Evolutionary conservation across 176 grass and related monocot species (phyloP).

Genomic region (Musa acuminata): DNA sequence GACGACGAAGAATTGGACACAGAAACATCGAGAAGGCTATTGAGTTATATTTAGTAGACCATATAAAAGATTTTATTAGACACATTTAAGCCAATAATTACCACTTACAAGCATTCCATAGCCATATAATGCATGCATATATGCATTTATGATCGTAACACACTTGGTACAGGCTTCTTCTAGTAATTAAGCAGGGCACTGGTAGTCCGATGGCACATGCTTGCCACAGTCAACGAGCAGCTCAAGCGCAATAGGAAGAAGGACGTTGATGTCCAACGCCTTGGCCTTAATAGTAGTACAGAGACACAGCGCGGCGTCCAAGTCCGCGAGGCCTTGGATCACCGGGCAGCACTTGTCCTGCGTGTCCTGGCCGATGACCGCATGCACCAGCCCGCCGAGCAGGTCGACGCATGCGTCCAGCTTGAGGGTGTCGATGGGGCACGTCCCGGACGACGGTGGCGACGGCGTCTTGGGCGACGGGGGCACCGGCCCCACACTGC

Average conservation of each 20-base stretch:
- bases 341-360: slow-evolving; percentile 1
- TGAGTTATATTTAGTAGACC: too few relatives aligned
- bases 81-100: background rate
- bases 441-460: background rate
- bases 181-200: too few relatives aligned
- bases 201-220: too few relatives aligned
- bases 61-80: too few relatives aligned
- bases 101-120: too few relatives aligned
- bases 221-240: slow-evolving; percentile 5
- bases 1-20: too few relatives aligned
- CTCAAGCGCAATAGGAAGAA: slow-evolving; percentile 4
- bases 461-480: background rate
- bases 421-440: slow-evolving; percentile 15
- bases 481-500: background rate
- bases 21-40: too few relatives aligned
- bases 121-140: too few relatives aligned
- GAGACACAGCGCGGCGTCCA: slow-evolving; percentile 13
- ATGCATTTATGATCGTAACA: too few relatives aligned
- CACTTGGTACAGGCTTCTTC: too few relatives aligned
- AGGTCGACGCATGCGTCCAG: slow-evolving; percentile 11
- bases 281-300: slow-evolving; percentile 14
- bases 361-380: background rate
- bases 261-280: background rate
- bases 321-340: slow-evolving; percentile 4
- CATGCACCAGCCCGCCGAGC: slow-evolving; percentile 4